Evolutionary conservation across 1,284 basidiomycete species (phyloP), one percentile per base, ranked within the genome.

Genomic region (Tremellales sp.): DNA sequence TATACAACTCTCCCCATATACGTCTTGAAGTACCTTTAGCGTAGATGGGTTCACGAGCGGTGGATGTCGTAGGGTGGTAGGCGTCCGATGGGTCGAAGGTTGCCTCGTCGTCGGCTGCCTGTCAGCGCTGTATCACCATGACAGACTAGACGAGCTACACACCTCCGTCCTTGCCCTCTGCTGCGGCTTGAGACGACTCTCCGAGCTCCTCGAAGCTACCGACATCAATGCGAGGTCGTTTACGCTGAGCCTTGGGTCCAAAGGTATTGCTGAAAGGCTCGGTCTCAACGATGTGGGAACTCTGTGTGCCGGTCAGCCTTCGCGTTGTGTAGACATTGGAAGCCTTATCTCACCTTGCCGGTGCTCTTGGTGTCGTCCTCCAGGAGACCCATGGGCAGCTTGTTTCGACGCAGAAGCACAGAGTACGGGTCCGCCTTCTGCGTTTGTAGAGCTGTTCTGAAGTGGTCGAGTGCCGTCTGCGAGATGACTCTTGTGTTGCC

Each of bases 1-100:
- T 99, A 82, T 98, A 98, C 22, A 98, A 78, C 73, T 99, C 94
- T 55, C 90, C 93, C 77, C 97, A 98, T 58, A 99, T 98, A 48
- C 96, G 84, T 40, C 86, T 80, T 22, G 90, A 94, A 0, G 92
- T 96, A 33, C 92, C 92, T 73, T 94, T 92, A 50, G 85, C 83
- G 65, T 89, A 93, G 55, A 92, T 89, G 2, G 89, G 89, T 62
- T 92, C 89, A 57, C 84, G 56, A n/a, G 53, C 60, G 22, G 58
- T 61, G 1, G 64, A 61, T 8, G 57, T 57, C 10, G 65, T 62
- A 8, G 62, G 55, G 57, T 66, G 57, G 55, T 68, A 68, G 13
- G 64, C 51, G 42, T 64, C 56, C 42, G 47, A 53, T 21, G 45
- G 67, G 41, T 73, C 73, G 40, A 52, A 52, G 21, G 53, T 53